Conservation (phyloP, 1,284 basidiomycete species). For the Puccinia horiana region DNA sequence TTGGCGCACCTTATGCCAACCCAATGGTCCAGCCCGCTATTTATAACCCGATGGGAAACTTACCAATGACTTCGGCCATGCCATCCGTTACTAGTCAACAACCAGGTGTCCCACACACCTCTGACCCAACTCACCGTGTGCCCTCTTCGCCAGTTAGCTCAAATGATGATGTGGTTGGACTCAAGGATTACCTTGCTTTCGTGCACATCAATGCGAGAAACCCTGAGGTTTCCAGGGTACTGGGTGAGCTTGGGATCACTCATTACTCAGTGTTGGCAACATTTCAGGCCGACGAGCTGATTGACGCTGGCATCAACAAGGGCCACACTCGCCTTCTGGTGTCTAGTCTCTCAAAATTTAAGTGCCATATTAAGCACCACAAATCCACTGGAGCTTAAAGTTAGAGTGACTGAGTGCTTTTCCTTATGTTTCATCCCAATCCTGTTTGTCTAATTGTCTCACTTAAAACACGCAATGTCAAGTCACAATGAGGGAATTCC, state of each 20-base stretch:
- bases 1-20: no score
- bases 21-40: no score
- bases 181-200: not conserved
- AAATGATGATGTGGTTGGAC: not conserved
- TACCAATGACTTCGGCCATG: no score
- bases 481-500: no score
- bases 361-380: not conserved
- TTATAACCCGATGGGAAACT: no score
- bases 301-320: not conserved
- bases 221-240: not conserved
- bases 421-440: no score
- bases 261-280: not conserved
- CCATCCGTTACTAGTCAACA: no score
- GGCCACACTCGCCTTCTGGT: not conserved
- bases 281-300: not conserved
- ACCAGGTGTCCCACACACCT: not conserved
- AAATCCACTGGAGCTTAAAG: not conserved
- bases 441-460: no score
- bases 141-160: not conserved
- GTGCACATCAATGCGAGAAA: not conserved
- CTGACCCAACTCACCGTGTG: not conserved
- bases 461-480: no score
- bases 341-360: not conserved
- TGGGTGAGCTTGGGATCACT: not conserved
- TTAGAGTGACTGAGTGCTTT: not conserved